phyloP scores from a whole-genome alignment of 495 filamentous ascomycete genomes.

The Talaromyces ruber region DNA sequence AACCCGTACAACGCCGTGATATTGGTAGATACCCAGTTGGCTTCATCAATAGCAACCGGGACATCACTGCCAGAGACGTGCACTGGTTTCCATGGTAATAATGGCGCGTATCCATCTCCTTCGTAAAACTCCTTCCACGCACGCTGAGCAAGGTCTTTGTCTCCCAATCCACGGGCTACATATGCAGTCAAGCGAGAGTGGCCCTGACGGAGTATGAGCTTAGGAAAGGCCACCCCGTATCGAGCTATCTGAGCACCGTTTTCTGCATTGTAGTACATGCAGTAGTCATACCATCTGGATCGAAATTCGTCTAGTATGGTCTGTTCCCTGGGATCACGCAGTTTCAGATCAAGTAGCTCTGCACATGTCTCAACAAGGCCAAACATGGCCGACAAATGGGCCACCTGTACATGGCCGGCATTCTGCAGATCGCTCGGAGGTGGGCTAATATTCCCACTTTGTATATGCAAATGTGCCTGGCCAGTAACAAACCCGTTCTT shows the following conservation, averaged over 20 bases:
- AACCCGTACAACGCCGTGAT: conserved; percentile 34
- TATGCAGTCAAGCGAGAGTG: conserved; percentile 39
- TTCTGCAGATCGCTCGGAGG: conserved; percentile 33
- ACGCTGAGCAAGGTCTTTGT: conserved; percentile 23
- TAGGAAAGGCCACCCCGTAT: conserved; percentile 32
- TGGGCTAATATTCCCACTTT: conserved; percentile 27
- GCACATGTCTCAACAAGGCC: conserved; percentile 35
- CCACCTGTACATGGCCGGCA: conserved; percentile 26
- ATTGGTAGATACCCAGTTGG: conserved; percentile 33
- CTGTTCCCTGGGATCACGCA: background rate
- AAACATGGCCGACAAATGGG: conserved; percentile 37
- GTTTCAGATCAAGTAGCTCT: conserved; percentile 26
- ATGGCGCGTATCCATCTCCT: conserved; percentile 25
- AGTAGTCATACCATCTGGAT: conserved; percentile 35
- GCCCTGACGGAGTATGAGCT: conserved; percentile 26
- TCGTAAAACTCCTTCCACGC: conserved; percentile 35
- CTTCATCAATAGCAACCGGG: conserved; percentile 29
- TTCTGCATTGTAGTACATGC: conserved; percentile 26
- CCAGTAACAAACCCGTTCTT: conserved; percentile 41
- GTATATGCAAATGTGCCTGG: conserved; percentile 29
- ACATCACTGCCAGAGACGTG: conserved; percentile 23
- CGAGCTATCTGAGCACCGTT: conserved; percentile 27
- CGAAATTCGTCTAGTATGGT: conserved; percentile 17
- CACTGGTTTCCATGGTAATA: conserved; percentile 21
- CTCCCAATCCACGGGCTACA: conserved; percentile 19